A percentile compares a stretch with the other conserved stretches of the same genome.
Conservation (phyloP, 345 rosid genomes). For the Eucalyptus sideroxylon region DNA sequence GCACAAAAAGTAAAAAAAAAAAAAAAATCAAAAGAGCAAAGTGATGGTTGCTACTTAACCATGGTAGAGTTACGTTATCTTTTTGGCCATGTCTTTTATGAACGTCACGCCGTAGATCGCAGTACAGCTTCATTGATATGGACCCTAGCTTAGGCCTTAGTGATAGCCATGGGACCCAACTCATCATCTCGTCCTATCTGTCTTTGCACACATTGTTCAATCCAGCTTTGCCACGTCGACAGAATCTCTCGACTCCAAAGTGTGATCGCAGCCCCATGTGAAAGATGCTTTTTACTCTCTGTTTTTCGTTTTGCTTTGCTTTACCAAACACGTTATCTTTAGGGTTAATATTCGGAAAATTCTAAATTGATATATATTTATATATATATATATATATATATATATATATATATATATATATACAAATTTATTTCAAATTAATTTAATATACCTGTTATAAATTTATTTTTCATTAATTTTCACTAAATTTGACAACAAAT, state of each 20-base stretch:
- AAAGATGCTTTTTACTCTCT: too few relatives aligned
- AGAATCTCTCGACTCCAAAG: rapidly evolving
- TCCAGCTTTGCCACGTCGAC: not conserved
- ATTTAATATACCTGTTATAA: rapidly evolving
- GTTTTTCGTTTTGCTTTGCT: not conserved
- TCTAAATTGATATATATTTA: too few relatives aligned
- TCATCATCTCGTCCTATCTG: not conserved
- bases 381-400: too few relatives aligned
- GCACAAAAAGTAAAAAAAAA: rapidly evolving
- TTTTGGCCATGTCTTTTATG: rapidly evolving
- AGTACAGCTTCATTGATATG: too few relatives aligned
- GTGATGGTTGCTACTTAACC: too few relatives aligned
- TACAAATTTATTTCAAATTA: too few relatives aligned
- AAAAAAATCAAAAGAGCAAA: too few relatives aligned
- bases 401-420: too few relatives aligned
- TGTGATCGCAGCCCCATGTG: not conserved
- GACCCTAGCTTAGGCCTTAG: too few relatives aligned
- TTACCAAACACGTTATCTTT: not conserved
- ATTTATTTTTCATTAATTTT: rapidly evolving
- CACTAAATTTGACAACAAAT: too few relatives aligned
- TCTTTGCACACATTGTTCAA: not conserved
- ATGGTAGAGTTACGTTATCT: too few relatives aligned
- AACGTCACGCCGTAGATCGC: too few relatives aligned
- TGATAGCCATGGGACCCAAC: not conserved
- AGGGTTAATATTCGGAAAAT: rapidly evolving